Conservation (phyloP, 176 grass and related monocot genomes). For the Phragmites australis region DNA sequence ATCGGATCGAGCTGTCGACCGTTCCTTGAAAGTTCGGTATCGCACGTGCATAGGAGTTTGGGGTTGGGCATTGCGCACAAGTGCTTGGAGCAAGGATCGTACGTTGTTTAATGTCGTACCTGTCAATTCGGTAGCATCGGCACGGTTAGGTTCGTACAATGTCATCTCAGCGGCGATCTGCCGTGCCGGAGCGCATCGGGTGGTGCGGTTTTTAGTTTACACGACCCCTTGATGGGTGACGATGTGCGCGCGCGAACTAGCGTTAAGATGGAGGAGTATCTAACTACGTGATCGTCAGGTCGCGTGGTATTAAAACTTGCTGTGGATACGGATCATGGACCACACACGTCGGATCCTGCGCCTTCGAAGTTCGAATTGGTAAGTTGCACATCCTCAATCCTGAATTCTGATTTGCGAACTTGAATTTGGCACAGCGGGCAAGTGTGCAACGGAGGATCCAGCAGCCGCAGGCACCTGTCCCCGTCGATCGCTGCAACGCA, state of each 20-base stretch:
- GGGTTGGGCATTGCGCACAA: neutral
- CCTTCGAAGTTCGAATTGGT: neutral
- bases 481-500: neutral
- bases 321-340: neutral
- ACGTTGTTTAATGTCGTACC: neutral
- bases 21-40: neutral
- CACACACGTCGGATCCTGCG: neutral
- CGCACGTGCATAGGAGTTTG: neutral
- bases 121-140: constrained; percentile 9
- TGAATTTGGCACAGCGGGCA: constrained; percentile 18
- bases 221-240: neutral
- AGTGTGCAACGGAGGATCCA: neutral
- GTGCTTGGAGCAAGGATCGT: neutral
- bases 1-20: constrained; percentile 34
- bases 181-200: neutral
- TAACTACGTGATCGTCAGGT: neutral
- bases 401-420: neutral
- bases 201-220: neutral
- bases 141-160: neutral
- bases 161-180: neutral
- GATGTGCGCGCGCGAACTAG: neutral
- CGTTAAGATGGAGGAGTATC: too few relatives aligned
- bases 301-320: constrained; percentile 13
- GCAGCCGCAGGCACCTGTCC: neutral
- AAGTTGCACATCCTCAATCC: neutral